Evolutionary conservation across 257 asterid genomes (phyloP), one percentile per base, ranked within the genome.

Genomic region (Solanum clarkiae): DNA sequence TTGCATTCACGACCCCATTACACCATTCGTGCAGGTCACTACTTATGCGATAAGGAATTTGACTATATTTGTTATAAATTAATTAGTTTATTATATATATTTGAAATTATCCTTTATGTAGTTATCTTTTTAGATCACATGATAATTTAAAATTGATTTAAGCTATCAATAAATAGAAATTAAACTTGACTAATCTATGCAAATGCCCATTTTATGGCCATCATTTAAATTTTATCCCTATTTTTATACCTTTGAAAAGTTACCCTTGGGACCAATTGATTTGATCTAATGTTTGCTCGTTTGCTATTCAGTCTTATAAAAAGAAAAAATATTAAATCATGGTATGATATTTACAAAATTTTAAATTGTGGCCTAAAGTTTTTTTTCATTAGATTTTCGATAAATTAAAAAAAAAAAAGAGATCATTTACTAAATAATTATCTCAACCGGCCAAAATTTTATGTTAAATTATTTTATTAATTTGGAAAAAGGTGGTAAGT

Each of bases 401-500:
- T 63, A 3, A 65, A 65, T 26, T 29, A 26, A 29, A 14, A 53
- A 49, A 49, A 8, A 47, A 29, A 2, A 22, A 26, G 29, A 26
- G 29, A 3, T 1, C 11, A 63, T 63, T 63, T 63, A 63, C 1
- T 24, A 26, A 63, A 26, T 7, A 65, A 14, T 2, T 65, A 63
- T 63, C 71, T 63, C 42, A 63, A 63, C 10, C 16, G 2, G 4
- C 9, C 42, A 65, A 65, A 26, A 65, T 65, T 65, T 32, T 20
- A 29, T 66, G n/a, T 66, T 15, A 32, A 66, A 66, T 45, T 7
- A 20, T 81, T 14, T 60, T 29, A 82, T 82, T 45, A 82, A 49
- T 82, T 82, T 82, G 62, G 10, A 40, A 54, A 59, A 71, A 17
- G 11, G 29, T 8, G 84, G 83, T 87, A 90, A 92, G 93, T 88